Conservation (phyloP, 176 grass and related monocot species). For the Zea luxurians region DNA sequence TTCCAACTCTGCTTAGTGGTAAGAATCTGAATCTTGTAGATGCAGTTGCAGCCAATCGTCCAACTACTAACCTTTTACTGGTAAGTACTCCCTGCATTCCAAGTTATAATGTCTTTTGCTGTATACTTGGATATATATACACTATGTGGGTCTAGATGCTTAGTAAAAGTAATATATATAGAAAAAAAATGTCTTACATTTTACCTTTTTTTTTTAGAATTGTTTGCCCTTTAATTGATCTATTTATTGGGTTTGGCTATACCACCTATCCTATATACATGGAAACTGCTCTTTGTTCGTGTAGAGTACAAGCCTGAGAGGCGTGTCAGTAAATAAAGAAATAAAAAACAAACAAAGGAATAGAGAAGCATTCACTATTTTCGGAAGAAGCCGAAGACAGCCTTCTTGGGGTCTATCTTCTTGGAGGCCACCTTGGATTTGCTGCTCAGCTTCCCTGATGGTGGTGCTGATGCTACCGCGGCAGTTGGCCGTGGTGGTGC, state of each 20-base stretch:
- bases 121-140: too few relatives aligned
- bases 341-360: not conserved
- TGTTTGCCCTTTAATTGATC: not conserved
- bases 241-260: not conserved
- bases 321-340: not conserved
- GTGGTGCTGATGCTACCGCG: not conserved
- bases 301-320: not conserved
- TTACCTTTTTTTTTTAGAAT: not conserved
- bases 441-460: constrained; percentile 29
- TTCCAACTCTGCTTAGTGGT: not conserved
- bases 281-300: not conserved
- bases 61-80: not conserved
- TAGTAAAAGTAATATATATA: too few relatives aligned
- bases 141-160: too few relatives aligned
- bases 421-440: constrained; percentile 41
- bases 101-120: too few relatives aligned
- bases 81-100: not conserved
- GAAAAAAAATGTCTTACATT: too few relatives aligned
- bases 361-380: constrained; percentile 30
- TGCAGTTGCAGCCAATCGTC: not conserved
- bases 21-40: constrained; percentile 10
- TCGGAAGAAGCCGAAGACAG: constrained; percentile 53
- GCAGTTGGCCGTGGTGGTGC: not conserved
- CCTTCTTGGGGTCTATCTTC: constrained; percentile 33
- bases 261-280: not conserved